Conservation (phyloP, 164 flowering plant species). For the Akebia trifoliata region DNA sequence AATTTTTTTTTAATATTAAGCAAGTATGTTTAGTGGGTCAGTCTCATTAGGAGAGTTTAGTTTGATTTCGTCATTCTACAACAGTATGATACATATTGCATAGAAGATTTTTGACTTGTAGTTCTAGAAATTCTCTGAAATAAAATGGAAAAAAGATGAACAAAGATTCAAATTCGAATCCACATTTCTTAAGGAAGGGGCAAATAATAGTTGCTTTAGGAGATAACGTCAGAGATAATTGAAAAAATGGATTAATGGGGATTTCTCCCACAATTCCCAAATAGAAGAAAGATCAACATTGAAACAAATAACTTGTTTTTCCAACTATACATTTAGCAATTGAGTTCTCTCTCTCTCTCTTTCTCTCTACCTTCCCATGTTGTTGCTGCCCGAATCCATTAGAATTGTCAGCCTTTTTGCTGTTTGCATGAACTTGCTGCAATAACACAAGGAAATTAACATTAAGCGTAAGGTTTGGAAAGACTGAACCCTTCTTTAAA, state of each 20-base stretch:
- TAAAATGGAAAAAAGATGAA: conserved; percentile 2
- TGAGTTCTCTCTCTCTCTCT: conserved; percentile 18
- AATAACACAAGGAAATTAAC: conserved; percentile 8
- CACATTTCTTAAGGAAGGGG: background rate
- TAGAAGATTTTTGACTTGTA: conserved; percentile 10
- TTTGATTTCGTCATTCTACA: conserved; percentile 13
- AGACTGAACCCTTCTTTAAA: background rate
- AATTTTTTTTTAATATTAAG: background rate
- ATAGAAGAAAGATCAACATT: conserved; percentile 18
- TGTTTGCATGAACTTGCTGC: conserved; percentile 62
- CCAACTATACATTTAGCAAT: conserved; percentile 45
- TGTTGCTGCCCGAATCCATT: conserved; percentile 55
- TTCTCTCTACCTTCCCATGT: conserved; percentile 36
- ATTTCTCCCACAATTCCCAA: conserved; percentile 9
- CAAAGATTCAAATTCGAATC: background rate
- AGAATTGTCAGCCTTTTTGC: conserved; percentile 66
- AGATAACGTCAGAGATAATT: background rate
- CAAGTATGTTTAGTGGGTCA: conserved; percentile 4
- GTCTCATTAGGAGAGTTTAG: conserved; percentile 9
- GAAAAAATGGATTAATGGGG: conserved; percentile 15
- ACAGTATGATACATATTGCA: conserved; percentile 9
- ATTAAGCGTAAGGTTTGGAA: background rate
- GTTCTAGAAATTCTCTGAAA: conserved; percentile 1
- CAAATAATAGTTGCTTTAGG: background rate
- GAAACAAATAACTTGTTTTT: conserved; percentile 19